These are phyloP conservation scores for Boehmeria nivea DNA, from an alignment of 306 rosid species.

Conservation along the genomic window DNA sequence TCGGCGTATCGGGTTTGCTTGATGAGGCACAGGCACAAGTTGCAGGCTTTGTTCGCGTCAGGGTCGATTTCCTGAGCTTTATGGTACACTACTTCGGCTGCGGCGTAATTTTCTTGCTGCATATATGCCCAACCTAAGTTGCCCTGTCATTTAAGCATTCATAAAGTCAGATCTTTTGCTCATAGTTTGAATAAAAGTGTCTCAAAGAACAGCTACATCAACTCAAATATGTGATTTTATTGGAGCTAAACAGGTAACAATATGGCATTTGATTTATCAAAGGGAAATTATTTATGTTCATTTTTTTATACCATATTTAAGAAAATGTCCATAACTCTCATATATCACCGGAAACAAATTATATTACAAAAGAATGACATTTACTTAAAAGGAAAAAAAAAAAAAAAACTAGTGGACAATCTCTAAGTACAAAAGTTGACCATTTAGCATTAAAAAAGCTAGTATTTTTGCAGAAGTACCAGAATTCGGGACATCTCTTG, in stretches of 20 bases:
- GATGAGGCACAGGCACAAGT: slow-evolving; percentile 58
- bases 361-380: no score
- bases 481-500: slow-evolving; percentile 84
- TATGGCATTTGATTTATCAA: no score
- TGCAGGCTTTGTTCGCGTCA: slow-evolving; percentile 83
- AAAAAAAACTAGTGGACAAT: no score
- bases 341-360: no score
- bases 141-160: slow-evolving; percentile 38
- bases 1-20: slow-evolving; percentile 54
- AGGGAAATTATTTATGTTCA: no score
- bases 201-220: no score
- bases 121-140: slow-evolving; percentile 97
- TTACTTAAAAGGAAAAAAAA: no score
- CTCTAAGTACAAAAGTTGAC: no score
- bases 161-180: neutral
- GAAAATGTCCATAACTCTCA: no score
- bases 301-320: no score
- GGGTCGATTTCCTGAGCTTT: slow-evolving; percentile 83
- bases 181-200: neutral
- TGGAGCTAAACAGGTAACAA: neutral
- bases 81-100: slow-evolving; percentile 65
- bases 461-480: slow-evolving; percentile 31
- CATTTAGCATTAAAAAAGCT: no score
- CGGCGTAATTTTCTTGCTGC: slow-evolving; percentile 59
- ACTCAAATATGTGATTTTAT: no score